These are phyloP conservation scores for Comarum palustre DNA, from an alignment of 306 rosid species.

Conservation along the genomic window DNA sequence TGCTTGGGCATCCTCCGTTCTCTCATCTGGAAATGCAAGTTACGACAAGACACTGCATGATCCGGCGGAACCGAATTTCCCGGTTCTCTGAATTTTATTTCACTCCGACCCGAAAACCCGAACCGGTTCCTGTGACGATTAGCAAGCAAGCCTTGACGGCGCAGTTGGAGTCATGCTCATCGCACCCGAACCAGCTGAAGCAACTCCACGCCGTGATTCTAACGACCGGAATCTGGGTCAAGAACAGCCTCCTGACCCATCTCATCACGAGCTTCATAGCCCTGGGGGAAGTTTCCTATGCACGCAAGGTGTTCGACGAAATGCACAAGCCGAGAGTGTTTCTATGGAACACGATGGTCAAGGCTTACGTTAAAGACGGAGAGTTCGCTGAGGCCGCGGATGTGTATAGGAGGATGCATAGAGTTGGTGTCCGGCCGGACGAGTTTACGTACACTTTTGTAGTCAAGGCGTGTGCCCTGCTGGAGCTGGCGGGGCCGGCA, in stretches of 20 bases:
- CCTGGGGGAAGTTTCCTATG: constrained; percentile 30
- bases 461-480: constrained; percentile 30
- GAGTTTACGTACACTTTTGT: constrained; percentile 35
- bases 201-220: constrained; percentile 36
- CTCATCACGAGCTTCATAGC: constrained; percentile 18
- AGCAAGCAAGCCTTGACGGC: constrained; percentile 19
- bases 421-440: constrained; percentile 32
- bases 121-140: neutral
- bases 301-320: constrained; percentile 33
- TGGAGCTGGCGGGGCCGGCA: constrained; percentile 13
- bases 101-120: neutral
- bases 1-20: neutral
- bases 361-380: constrained; percentile 23
- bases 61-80: neutral
- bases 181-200: constrained; percentile 26
- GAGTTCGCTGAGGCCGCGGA: constrained; percentile 25
- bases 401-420: constrained; percentile 33
- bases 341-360: constrained; percentile 38
- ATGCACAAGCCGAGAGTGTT: constrained; percentile 38
- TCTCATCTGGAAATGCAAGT: neutral
- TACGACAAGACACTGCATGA: neutral
- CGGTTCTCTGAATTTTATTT: constrained; percentile 9
- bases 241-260: constrained; percentile 38
- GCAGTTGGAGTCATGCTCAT: constrained; percentile 29
- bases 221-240: constrained; percentile 32